Evolutionary conservation across 371 early-diverging fungal genomes (phyloP), one percentile per base, ranked within the genome.

Genomic region (Mucor ambiguus): DNA sequence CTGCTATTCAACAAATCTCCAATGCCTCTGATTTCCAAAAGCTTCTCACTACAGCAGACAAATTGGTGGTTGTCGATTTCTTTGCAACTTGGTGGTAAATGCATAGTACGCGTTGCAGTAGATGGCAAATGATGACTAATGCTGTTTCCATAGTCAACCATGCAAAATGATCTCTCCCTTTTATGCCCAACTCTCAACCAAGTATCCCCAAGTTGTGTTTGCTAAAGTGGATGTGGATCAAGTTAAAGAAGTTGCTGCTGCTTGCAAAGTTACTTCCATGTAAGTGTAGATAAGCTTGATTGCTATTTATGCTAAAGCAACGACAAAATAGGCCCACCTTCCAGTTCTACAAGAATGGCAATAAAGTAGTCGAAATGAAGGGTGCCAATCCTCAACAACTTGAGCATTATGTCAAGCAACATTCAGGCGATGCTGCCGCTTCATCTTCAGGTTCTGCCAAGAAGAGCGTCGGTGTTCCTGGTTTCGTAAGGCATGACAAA

Each of bases 281-380:
- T 85, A 80, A 69, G 62, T 63, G 9, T 1, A 18, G 10, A 18
- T 3, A 5, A 0, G 18, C 4, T 18, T 4, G 16, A 18, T 14
- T 2, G 14, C 20, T 49, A n/a, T 56, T 60, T 26, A 52, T 52
- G 52, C 52, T 28, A 52, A 26, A 26, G 14, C 12, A 28, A 6
- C 14, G 4, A 37, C 24, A 14, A 20, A 2, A 12, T 68, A 87
- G 86, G 83, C 88, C 88, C 2, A 84, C 88, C 30, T 83, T 85
- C 70, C 83, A 86, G 61, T 85, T 93, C 67, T 91, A 82, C 78
- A 90, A 89, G 72, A 81, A 71, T 26, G 87, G 85, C 22, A 73
- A 75, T 22, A 88, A 88, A 69, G 78, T 92, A 12, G 89, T 73
- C 20, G 89, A 90, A 70, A 61, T 92, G 71, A 89, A 84, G 77